phyloP scores from a whole-genome alignment of 306 rosid genomes.

The Glycine latifolia region DNA sequence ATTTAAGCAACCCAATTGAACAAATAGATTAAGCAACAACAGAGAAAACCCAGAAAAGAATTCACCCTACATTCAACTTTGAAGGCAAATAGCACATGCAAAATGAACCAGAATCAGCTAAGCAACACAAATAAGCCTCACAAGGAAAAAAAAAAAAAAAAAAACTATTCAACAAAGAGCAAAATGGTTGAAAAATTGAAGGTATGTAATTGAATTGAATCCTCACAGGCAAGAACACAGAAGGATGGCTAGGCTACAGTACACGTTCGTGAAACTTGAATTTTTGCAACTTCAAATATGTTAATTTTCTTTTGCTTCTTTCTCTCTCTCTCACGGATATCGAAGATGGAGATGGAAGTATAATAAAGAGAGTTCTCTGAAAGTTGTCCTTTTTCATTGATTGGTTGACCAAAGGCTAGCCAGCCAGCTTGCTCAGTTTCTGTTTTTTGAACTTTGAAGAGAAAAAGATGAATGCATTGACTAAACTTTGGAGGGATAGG shows the following conservation, averaged over 20 bases:
- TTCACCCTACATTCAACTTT: not conserved
- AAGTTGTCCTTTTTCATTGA: not conserved
- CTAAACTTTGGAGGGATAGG: not conserved
- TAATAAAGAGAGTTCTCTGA: not conserved
- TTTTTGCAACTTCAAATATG: not conserved
- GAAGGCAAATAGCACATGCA: constrained; percentile 14
- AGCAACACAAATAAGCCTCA: not conserved
- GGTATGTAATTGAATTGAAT: not conserved
- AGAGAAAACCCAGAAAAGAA: constrained; percentile 9
- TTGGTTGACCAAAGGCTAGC: constrained; percentile 19
- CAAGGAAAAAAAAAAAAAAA: not conserved
- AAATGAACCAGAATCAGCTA: constrained; percentile 1
- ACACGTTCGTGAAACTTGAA: constrained; percentile 20
- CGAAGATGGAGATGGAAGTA: not conserved
- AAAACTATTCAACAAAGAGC: not conserved
- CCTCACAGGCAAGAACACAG: constrained; percentile 22
- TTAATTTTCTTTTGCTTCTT: not conserved
- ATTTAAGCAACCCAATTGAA: not conserved
- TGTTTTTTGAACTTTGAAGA: not conserved
- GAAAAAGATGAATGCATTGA: constrained; percentile 23
- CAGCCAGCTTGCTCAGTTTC: constrained; percentile 18
- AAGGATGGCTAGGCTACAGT: not conserved
- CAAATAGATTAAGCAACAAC: not conserved
- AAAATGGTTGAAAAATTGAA: constrained; percentile 20
- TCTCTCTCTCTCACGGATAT: constrained; percentile 24